A percentile compares a stretch with the other conserved stretches of the same genome.
These are phyloP conservation scores for Seiridium unicorne DNA, from an alignment of 2,329 filamentous ascomycete species.

Conservation along the genomic window DNA sequence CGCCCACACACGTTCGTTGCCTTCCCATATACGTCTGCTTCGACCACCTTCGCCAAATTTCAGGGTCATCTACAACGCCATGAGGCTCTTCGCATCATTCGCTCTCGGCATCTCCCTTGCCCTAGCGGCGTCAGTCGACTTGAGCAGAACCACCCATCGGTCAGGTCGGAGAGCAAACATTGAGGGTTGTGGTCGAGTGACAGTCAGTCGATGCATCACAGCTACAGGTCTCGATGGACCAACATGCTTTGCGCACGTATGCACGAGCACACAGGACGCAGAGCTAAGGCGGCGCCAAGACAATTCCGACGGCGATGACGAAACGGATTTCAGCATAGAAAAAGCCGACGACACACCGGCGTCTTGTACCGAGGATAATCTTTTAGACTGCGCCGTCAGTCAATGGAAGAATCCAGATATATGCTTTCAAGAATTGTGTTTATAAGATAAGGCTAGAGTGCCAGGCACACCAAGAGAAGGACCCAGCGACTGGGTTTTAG, in stretches of 20 bases:
- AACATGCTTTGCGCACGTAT: neutral
- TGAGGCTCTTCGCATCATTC: neutral
- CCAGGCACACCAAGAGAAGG: no score
- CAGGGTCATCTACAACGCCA: neutral
- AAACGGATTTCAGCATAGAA: neutral
- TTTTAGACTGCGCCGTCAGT: neutral
- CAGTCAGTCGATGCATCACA: neutral
- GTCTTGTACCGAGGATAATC: neutral
- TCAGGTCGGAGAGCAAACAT: neutral
- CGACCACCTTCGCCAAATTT: neutral
- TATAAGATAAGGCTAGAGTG: neutral
- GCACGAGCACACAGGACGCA: neutral
- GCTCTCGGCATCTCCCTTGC: neutral
- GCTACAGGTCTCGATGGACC: neutral
- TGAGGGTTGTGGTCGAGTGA: neutral
- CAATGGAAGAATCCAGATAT: constrained; percentile 3
- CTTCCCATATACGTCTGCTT: neutral
- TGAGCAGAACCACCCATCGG: neutral
- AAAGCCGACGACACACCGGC: neutral
- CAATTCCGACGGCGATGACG: neutral
- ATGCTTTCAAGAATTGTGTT: neutral
- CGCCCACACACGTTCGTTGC: neutral
- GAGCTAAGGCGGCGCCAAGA: neutral
- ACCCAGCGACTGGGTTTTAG: no score
- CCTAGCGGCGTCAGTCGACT: neutral